Base-by-base conservation (phyloP, 2,329 filamentous ascomycete genomes). In the Ceratocystis colombiana region DNA sequence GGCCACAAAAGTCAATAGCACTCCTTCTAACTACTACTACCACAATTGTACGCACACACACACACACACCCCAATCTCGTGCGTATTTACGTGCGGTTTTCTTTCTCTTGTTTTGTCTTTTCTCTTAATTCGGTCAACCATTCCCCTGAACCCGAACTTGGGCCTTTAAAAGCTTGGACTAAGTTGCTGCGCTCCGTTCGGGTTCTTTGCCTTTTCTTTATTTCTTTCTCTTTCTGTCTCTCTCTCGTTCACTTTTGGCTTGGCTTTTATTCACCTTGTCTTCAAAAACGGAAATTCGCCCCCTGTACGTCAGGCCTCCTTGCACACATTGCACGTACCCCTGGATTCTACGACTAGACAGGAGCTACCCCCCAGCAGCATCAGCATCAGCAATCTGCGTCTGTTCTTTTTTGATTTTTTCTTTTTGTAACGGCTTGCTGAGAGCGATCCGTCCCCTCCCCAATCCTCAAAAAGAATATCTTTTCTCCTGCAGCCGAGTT, bases 261-360 rank as follows among this genome's bases (percentile, higher is more conserved):
- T 53, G 48, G 20, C 48, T 28, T 15, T 53, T 53, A 53, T 53
- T 53, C 48, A 53, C 48, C 55, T 59, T 17, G 55, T 37, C 17
- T 59, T 59, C 55, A 59, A 30, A 59, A 30, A 59, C 55, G 28
- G 55, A 59, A 59, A 30, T 37, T 59, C 15, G 55, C 55, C 55
- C 53, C 55, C 55, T 59, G 55, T 59, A 59, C 55, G 55, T n/a
- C 55, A 59, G 55, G 55, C 55, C 55, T 59, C 55, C 55, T 59
- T 59, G 55, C 55, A 33, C 55, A 33, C 30, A n/a, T 59, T 37
- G 55, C 30, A 37, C 25, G 7, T 59, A 59, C 55, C 55, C 55
- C 55, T 59, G 55, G 55, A 59, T 59, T 28, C 55, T 37, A 37
- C 55, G 22, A 28, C 50, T 55, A 33, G 55, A 57, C 28, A 30